Percentiles rank a stretch among this genome's conserved stretches.
Evolutionary conservation across 2,329 filamentous ascomycete species (phyloP).

Genomic region (Arthrinium puccinioides): DNA sequence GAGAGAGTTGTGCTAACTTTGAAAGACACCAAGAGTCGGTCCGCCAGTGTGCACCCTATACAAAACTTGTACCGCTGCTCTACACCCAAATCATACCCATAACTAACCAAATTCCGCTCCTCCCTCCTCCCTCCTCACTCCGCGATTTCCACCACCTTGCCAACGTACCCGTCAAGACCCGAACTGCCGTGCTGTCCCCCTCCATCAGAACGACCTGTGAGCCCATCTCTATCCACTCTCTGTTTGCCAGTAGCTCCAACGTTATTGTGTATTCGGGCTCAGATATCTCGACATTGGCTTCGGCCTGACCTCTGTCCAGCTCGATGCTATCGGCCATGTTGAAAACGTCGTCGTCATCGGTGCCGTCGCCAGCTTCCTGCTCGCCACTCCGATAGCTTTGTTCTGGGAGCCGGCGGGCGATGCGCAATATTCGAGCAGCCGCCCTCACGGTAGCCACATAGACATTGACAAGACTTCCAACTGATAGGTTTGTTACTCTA

Average conservation of each 20-base stretch:
- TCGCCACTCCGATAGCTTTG: slow-evolving; percentile 17
- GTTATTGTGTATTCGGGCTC: slow-evolving; percentile 45
- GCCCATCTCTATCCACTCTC: slow-evolving; percentile 68
- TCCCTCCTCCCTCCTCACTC: no score
- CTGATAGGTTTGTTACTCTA: slow-evolving; percentile 54
- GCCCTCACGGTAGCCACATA: slow-evolving; percentile 85
- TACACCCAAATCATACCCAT: no score
- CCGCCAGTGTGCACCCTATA: no score
- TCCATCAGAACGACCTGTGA: slow-evolving; percentile 66
- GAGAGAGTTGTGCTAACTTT: no score
- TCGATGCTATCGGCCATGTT: slow-evolving; percentile 42
- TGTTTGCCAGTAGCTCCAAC: slow-evolving; percentile 60
- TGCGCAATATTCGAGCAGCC: slow-evolving; percentile 63
- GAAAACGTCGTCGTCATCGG: slow-evolving; percentile 45
- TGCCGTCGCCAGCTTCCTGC: slow-evolving; percentile 27
- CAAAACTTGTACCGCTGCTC: no score
- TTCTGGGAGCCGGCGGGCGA: slow-evolving; percentile 27
- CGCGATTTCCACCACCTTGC: slow-evolving; percentile 54
- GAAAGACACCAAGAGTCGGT: no score
- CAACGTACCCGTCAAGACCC: slow-evolving; percentile 66
- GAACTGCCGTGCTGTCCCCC: slow-evolving; percentile 60
- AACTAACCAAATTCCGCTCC: no score
- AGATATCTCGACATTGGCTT: slow-evolving; percentile 14
- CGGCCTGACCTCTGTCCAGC: slow-evolving; percentile 21
- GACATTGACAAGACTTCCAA: slow-evolving; percentile 67